Evolutionary conservation across 2,329 filamentous ascomycete genomes (phyloP).

Genomic region (Torrubiella hemipterigena): DNA sequence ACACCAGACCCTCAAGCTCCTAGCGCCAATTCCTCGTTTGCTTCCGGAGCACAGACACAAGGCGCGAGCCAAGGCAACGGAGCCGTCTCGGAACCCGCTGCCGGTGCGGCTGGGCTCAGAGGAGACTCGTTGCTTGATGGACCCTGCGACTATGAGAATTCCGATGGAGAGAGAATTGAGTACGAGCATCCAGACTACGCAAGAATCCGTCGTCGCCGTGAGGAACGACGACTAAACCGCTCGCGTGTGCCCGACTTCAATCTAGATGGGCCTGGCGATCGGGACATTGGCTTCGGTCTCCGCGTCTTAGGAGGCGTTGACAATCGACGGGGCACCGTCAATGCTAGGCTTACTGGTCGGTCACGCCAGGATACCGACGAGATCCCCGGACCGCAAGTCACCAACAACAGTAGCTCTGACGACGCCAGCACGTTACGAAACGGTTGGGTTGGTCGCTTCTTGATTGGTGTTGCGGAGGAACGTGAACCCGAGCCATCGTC

Average conservation of each 20-base stretch:
- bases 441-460: conserved; percentile 3
- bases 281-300: conserved; percentile 7
- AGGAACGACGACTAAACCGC: not conserved
- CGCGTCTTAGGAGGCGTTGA: too few species aligned
- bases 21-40: conserved; percentile 72
- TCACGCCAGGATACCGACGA: not conserved
- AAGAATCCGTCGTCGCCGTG: conserved; percentile 8
- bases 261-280: conserved; percentile 1
- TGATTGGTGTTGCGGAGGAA: conserved; percentile 11
- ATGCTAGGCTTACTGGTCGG: too few species aligned
- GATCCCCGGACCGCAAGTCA: not conserved
- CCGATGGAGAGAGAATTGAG: conserved; percentile 41
- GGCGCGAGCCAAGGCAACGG: conserved; percentile 17
- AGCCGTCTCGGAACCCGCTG: conserved; percentile 17
- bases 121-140: conserved; percentile 24
- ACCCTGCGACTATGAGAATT: conserved; percentile 35
- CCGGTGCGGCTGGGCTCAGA: conserved; percentile 13
- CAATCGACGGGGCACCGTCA: too few species aligned
- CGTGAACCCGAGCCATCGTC: conserved; percentile 9
- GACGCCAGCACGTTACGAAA: conserved; percentile 5
- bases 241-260: not conserved
- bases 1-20: conserved; percentile 72
- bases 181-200: conserved; percentile 17
- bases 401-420: not conserved
- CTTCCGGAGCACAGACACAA: conserved; percentile 41